Evolutionary conservation across 2,329 filamentous ascomycete genomes (phyloP).

Genomic region (Chrysoporthe deuterocubensis): DNA sequence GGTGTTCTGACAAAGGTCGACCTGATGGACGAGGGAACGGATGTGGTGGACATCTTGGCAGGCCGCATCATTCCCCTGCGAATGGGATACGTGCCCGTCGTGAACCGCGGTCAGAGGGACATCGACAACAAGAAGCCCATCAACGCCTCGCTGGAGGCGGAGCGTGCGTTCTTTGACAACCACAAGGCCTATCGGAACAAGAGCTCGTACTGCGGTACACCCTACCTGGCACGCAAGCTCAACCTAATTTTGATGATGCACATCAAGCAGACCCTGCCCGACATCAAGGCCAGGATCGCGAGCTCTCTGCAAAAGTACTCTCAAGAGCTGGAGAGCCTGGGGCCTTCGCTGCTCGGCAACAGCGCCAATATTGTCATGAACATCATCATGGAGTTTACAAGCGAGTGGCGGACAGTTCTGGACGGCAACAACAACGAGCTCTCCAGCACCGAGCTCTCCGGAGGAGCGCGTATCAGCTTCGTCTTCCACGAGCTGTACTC

Average conservation of each 20-base stretch:
- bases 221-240: conserved; percentile 93
- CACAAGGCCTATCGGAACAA: conserved; percentile 99
- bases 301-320: conserved; percentile 92
- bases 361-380: conserved; percentile 95
- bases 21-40: conserved; percentile 98
- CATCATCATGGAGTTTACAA: conserved; percentile 98
- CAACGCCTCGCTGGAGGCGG: conserved; percentile 84
- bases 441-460: conserved; percentile 91
- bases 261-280: conserved; percentile 98
- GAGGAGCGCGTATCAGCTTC: conserved; percentile 97
- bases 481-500: conserved; percentile 99
- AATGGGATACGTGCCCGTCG: conserved; percentile 91
- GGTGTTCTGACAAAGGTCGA: conserved; percentile 97
- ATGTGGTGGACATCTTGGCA: conserved; percentile 96
- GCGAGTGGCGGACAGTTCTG: conserved; percentile 93
- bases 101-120: conserved; percentile 96
- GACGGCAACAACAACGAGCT: conserved; percentile 97
- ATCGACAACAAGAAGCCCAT: conserved; percentile 99
- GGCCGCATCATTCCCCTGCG: conserved; percentile 95
- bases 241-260: conserved; percentile 99
- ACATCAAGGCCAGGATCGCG: conserved; percentile 97
- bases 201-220: conserved; percentile 97
- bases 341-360: conserved; percentile 94
- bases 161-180: conserved; percentile 97
- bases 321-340: conserved; percentile 78